Base-by-base conservation (phyloP, 2,329 filamentous ascomycete species). In the Alternaria brassicicola region DNA sequence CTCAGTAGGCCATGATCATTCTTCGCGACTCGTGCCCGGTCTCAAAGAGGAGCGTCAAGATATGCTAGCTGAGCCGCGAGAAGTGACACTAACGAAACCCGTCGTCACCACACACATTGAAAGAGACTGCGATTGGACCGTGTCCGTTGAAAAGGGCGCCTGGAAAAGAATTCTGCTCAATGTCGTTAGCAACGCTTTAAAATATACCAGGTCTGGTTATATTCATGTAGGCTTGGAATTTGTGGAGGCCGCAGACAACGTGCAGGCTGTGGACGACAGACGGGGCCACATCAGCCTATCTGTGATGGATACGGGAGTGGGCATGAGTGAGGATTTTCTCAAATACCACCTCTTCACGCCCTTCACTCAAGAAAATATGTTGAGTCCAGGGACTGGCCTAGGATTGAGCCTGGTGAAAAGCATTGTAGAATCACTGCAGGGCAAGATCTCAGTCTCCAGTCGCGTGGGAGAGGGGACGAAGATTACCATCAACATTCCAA, bases 261-360 rank as follows among this genome's bases (percentile, higher is more conserved):
- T 45, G 15, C 38, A 57, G 33, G 28, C 55, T 21, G 10, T 23
- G n/a, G 35, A 41, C 8, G 42, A 28, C 13, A 38, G 59, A 12
- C 47, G 39, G 15, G 57, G 61, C 2, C 57, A 55, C n/a, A 59
- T 69, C n/a, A 62, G 31, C 35, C 57, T 86, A n/a, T 61, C 59
- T 19, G 66, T 70, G 30, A 48, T 56, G 19, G 69, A 71, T 39
- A 66, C 66, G 1, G 69, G 69, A 4, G 61, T 59, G 17, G 69
- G 69, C n/a, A 71, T 71, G 61, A 66, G 61, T 19, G 36, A 48
- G 17, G 64, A 68, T 17, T 71, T 64, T 35, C 56, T 69, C 19
- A 48, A 65, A 55, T 54, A 61, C 19, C 52, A 62, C 25, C 43
- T 70, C 21, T 70, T 62, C 31, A 62, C 58, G 19, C 65, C 69